Evolutionary conservation across 768 basidiomycete species (phyloP).

Genomic region (Tricholoma bakamatsutake): DNA sequence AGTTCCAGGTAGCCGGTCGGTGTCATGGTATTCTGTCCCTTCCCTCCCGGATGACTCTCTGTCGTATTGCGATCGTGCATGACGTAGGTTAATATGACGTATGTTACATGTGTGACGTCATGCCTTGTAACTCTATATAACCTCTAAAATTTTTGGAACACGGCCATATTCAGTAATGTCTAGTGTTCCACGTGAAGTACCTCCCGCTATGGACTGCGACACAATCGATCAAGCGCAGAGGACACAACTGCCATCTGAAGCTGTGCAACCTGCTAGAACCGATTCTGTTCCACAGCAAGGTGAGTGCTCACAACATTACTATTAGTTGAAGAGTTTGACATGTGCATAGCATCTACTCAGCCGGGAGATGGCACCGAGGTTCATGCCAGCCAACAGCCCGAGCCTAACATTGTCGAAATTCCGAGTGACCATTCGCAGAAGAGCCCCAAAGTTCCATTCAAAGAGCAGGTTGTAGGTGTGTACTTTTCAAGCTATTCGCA

Average conservation of each 20-base stretch:
- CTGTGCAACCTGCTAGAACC: constrained; percentile 19
- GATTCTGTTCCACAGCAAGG: constrained; percentile 33
- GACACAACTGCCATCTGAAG: constrained; percentile 19
- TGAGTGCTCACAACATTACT: constrained; percentile 9
- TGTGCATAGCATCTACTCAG: constrained; percentile 24
- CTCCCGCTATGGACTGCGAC: constrained; percentile 1
- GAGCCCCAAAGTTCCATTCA: constrained; percentile 40
- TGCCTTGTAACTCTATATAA: background rate
- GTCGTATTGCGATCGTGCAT: too few species aligned
- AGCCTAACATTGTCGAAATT: constrained; percentile 12
- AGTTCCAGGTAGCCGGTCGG: background rate
- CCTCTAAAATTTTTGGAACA: background rate
- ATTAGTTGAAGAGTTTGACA: background rate
- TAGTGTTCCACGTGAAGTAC: background rate
- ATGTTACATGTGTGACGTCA: constrained; percentile 3
- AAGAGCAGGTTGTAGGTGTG: constrained; percentile 53
- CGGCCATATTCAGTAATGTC: background rate
- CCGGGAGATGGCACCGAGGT: constrained; percentile 31
- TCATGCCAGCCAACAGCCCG: constrained; percentile 16
- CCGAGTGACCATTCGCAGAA: background rate
- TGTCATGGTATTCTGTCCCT: constrained; percentile 10
- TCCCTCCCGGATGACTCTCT: background rate
- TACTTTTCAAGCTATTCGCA: background rate
- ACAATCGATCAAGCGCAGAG: constrained; percentile 5
- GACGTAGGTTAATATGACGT: background rate